Base-by-base conservation (phyloP, 129 eudicot genomes). In the Cynara cardunculus region DNA sequence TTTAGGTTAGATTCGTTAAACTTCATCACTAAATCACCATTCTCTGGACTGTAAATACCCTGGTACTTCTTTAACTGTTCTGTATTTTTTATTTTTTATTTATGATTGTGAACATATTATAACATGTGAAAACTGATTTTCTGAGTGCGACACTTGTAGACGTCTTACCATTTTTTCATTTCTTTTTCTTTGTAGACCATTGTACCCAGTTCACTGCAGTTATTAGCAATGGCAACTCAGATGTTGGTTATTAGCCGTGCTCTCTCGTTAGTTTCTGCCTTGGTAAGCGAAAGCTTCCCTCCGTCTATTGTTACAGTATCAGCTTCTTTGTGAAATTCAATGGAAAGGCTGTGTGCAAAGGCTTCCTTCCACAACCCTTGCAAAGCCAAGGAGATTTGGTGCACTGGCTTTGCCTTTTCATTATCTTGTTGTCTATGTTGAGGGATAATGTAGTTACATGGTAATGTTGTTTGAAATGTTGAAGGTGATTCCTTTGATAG, bases 141-240 rank as follows among this genome's bases (percentile, higher is more conserved):
- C 12, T 8, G 59, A 71, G 76, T 24, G 64, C 19, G 41, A 18
- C 64, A 25, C 11, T 14, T 37, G 1, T 46, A 27, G 9, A 46
- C 64, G 69, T 71, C 64, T 64, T 61, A 19, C 18, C 32, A 18
- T 37, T 75, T 26, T 41, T 75, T 77, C 10, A 26, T 69, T 72
- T 77, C 59, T 49, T 85, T 69, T 79, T 37, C 35, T 75, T 78
- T 35, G 61, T 87, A 94, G 98, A 89, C 96, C 8, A 84, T 86
- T 62, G 96, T 92, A 31, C 97, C 98, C 30, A 84, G 97, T 82
- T 75, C 88, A 69, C 76, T 94, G 84, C 97, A 94, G 81, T 73
- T 94, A 87, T 75, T 89, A 69, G 94, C 94, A 65, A 90, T 94
- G 98, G 96, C 91, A 39, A 84, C 89, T 83, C 97, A 92, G 86